Evolutionary conservation across 2,329 filamentous ascomycete species (phyloP), one percentile per base, ranked within the genome.

Genomic region (Ceratocystis huliohia): DNA sequence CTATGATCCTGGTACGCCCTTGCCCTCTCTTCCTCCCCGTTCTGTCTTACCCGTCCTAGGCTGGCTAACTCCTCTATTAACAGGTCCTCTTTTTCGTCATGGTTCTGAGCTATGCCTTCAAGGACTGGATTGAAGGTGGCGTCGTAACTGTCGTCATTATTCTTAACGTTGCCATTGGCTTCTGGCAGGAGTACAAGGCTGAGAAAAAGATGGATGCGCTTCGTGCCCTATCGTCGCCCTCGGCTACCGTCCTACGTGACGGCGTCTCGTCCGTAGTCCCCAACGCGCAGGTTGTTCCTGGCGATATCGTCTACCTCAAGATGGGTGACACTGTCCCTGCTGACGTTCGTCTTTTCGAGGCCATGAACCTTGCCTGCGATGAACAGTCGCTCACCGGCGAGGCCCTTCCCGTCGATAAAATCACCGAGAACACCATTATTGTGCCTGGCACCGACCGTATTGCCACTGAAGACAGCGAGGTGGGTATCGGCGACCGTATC

Each of bases 281-380:
- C 67, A 84, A 82, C 72, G 78, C 82, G 41, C 78, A 85, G 67
- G 82, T 90, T 46, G 85, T 90, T 0, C 85, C 85, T n/a, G 89
- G 88, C 53, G 88, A 91, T 69, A 79, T 91, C 66, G 79, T 87
- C 68, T 76, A 82, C 46, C 78, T 87, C 71, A 87, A 83, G 76
- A 88, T 84, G 75, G 88, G 88, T 68, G 88, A 90, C 74, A 88
- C 87, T 3, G 82, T 91, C 50, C 88, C 88, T 8, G 88, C 88
- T 46, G 88, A 91, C 72, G 74, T 91, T 50, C 84, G 87, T 65
- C 75, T 87, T 22, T 81, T 88, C 70, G 86, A 90, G 71, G 83
- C 82, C 68, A 88, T 92, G 82, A 93, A 94, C 73, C 80, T 91
- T 59, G 84, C 85, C 69, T 90, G 88, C 72, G 90, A 96, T 71